Conservation (phyloP, 495 filamentous ascomycete species). For the Neohortaea acidophila region DNA sequence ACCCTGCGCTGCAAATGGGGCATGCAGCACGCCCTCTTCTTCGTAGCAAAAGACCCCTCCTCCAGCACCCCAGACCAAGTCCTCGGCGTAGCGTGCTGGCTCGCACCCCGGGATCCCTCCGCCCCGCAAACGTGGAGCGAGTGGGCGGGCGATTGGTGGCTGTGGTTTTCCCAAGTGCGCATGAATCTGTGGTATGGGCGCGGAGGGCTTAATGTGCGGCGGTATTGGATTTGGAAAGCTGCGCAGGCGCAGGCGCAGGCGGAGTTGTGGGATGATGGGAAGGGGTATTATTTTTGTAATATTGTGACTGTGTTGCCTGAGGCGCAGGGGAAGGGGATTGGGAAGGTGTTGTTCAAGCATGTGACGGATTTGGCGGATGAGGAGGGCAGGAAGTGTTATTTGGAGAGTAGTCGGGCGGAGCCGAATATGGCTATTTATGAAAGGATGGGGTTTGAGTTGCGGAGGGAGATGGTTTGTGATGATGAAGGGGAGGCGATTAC, state of each 20-base stretch:
- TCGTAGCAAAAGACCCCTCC: conserved; percentile 41
- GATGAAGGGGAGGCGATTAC: conserved; percentile 36
- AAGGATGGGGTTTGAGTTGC: conserved; percentile 46
- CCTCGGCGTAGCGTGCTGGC: conserved; percentile 51
- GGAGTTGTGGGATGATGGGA: conserved; percentile 41
- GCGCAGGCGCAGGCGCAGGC: conserved; percentile 41
- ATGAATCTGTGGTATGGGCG: conserved; percentile 51
- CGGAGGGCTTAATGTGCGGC: conserved; percentile 45
- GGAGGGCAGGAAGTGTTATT: conserved; percentile 45
- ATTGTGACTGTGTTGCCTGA: conserved; percentile 48
- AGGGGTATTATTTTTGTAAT: conserved; percentile 57
- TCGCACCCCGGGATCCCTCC: conserved; percentile 33
- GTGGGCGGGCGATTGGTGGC: conserved; percentile 41
- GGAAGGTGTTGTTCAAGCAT: conserved; percentile 40
- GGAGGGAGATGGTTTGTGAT: conserved; percentile 46
- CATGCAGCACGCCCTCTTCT: conserved; percentile 46
- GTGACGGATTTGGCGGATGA: conserved; percentile 43
- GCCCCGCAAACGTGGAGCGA: conserved; percentile 36
- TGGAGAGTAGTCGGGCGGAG: conserved; percentile 46
- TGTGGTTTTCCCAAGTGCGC: conserved; percentile 43
- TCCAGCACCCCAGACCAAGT: conserved; percentile 25
- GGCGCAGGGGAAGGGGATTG: conserved; percentile 44
- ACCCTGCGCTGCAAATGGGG: conserved; percentile 47
- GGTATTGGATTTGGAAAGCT: conserved; percentile 52
- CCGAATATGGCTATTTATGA: conserved; percentile 54